phyloP scores from a whole-genome alignment of 352 stramenopile species.

The Sclerospora graminicola region DNA sequence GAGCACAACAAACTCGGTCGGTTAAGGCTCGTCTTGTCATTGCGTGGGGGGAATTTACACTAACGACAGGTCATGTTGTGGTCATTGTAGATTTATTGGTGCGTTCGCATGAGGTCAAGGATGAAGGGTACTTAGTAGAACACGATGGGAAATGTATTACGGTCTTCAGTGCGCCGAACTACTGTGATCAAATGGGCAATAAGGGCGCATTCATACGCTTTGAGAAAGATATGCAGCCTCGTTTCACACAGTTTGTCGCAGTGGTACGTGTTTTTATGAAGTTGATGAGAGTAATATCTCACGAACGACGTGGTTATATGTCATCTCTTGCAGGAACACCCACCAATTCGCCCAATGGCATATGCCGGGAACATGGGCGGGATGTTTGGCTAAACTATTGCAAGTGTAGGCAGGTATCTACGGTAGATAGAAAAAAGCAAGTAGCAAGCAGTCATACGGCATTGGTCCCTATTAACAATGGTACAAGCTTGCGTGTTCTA shows the following conservation, averaged over 20 bases:
- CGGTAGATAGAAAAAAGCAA: constrained; percentile 18
- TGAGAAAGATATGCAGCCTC: constrained; percentile 89
- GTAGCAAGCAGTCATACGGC: constrained; percentile 12
- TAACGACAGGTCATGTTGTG: constrained; percentile 1
- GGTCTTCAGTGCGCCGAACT: constrained; percentile 99
- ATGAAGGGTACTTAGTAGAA: constrained; percentile 98
- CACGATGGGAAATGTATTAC: constrained; percentile 99
- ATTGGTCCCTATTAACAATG: constrained; percentile 19
- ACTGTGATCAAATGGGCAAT: constrained; percentile 99
- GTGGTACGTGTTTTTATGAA: constrained; percentile 47
- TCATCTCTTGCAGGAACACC: constrained; percentile 51
- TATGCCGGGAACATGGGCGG: constrained; percentile 87
- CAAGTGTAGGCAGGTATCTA: constrained; percentile 11
- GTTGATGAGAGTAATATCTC: background rate
- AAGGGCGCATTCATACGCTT: constrained; percentile 99
- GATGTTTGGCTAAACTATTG: constrained; percentile 68
- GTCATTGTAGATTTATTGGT: constrained; percentile 87
- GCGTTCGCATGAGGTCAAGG: constrained; percentile 98
- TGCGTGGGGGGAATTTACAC: too few species aligned
- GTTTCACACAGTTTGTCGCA: constrained; percentile 93
- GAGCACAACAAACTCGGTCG: constrained; percentile 91
- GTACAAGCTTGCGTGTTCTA: constrained; percentile 9
- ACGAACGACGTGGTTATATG: background rate
- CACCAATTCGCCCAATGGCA: constrained; percentile 82
- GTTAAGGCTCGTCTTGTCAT: too few species aligned